Evolutionary conservation across 805 yeast species (phyloP), one percentile per base, ranked within the genome.

Genomic region (Candida railenensis): DNA sequence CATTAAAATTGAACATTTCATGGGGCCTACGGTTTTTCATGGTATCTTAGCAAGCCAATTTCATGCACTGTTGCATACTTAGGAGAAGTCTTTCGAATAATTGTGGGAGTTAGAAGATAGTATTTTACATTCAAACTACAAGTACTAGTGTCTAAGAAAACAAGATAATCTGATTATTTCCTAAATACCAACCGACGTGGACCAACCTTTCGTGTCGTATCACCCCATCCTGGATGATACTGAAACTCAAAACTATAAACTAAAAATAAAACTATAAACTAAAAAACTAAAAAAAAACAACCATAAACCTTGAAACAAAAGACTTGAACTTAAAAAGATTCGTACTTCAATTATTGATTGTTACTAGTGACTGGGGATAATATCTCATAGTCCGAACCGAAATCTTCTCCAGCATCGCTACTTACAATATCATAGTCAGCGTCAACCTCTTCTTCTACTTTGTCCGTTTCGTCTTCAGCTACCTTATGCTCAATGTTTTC

Each of bases 361-460:
- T 50, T 40, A 37, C 53, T 49, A 18, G 40, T 49, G 20, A 53
- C 53, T 12, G 67, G 58, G 1, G 72, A 65, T 49, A 71, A 61
- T 21, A 71, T 50, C 47, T 71, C 75, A 46, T 53, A 71, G 49
- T 71, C 76, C 2, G 74, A 69, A 28, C 54, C 62, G 36, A 54
- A 48, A 15, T 59, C 66, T 15, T 62, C 69, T 16, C 53, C 58
- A 9, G 36, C 43, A 22, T 55, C 62, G 37, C 56, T 58, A 46
- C 69, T 63, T 34, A 69, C 62, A 39, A 68, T 56, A 45, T 68
- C 73, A 39, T 62, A 66, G 42, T 64, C 71, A 15, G 66, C 71
- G 4, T 53, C 55, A 20, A 51, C 58, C 16, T 15, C 38, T 51
- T 12, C 30, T 25, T 25, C 30, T 25, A 25, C 30, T 25, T 25